Evolutionary conservation across 2,329 filamentous ascomycete species (phyloP).

Genomic region (Fusarium torulosum): DNA sequence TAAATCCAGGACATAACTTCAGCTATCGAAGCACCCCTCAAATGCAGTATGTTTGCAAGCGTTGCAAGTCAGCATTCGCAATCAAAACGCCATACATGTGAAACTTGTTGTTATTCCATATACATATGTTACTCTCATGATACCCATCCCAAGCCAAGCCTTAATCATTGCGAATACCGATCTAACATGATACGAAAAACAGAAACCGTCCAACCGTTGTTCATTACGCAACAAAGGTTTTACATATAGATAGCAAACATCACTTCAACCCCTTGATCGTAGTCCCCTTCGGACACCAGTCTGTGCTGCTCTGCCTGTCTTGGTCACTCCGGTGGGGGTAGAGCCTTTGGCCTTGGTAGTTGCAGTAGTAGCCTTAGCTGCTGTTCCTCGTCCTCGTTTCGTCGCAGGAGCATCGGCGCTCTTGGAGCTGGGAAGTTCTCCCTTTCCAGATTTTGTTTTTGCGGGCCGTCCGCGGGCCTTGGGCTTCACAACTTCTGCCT

Average conservation of each 20-base stretch:
- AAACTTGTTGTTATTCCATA: constrained; percentile 1
- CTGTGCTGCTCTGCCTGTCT: constrained; percentile 34
- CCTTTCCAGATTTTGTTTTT: constrained; percentile 45
- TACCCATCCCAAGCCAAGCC: constrained; percentile 3
- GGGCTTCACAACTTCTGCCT: constrained; percentile 23
- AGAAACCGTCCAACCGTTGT: neutral
- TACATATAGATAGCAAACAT: neutral
- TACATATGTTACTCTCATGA: constrained; percentile 3
- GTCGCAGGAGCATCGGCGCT: neutral
- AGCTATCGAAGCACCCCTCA: too few species aligned
- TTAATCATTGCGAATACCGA: constrained; percentile 3
- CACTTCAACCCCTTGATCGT: constrained; percentile 32
- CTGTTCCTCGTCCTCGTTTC: constrained; percentile 33
- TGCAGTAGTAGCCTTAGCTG: constrained; percentile 10
- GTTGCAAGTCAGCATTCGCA: neutral
- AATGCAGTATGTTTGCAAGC: neutral
- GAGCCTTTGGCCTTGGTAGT: constrained; percentile 22
- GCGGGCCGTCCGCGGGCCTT: constrained; percentile 35
- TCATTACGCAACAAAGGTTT: neutral
- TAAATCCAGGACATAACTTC: neutral
- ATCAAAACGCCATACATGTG: neutral
- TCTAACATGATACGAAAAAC: constrained; percentile 15
- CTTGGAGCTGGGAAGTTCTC: constrained; percentile 41
- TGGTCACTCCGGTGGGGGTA: constrained; percentile 37
- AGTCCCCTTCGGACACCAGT: constrained; percentile 37